A percentile compares a stretch with the other conserved stretches of the same genome.
These are phyloP conservation scores for Dillenia turbinata DNA, from an alignment of 164 flowering plant genomes.

Conservation along the genomic window DNA sequence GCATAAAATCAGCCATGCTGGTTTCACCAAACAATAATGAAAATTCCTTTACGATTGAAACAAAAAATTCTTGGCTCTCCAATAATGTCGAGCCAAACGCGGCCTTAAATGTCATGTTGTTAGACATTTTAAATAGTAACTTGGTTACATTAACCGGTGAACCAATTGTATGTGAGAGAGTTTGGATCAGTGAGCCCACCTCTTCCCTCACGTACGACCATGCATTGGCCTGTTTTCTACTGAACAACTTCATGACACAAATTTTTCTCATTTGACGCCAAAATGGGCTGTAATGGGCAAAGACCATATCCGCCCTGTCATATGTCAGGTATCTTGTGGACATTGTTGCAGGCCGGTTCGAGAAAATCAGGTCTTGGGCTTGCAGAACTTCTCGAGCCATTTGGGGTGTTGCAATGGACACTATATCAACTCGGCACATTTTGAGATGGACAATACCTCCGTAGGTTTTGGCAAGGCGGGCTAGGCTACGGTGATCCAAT, in stretches of 20 bases:
- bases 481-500: constrained; percentile 25
- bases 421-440: constrained; percentile 14
- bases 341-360: constrained; percentile 21
- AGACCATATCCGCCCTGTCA: constrained; percentile 29
- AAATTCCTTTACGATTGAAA: constrained; percentile 27
- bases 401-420: constrained; percentile 20
- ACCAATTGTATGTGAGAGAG: constrained; percentile 8
- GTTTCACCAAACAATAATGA: constrained; percentile 28
- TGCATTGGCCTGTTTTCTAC: constrained; percentile 29
- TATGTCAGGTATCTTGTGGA: constrained; percentile 23
- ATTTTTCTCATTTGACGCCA: constrained; percentile 33
- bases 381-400: constrained; percentile 21
- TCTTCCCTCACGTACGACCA: constrained; percentile 31
- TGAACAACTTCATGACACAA: constrained; percentile 29
- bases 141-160: constrained; percentile 21
- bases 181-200: constrained; percentile 17
- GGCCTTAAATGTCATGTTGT: constrained; percentile 20
- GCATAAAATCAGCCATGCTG: constrained; percentile 24
- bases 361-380: constrained; percentile 22
- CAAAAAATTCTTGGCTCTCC: constrained; percentile 22
- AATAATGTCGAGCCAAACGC: constrained; percentile 23
- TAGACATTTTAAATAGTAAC: constrained; percentile 15
- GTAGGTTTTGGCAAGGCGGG: constrained; percentile 11
- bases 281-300: constrained; percentile 28
- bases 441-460: constrained; percentile 23